Evolutionary conservation across 1,284 basidiomycete genomes (phyloP), one percentile per base, ranked within the genome.

Genomic region (Pseudozyma sp.): DNA sequence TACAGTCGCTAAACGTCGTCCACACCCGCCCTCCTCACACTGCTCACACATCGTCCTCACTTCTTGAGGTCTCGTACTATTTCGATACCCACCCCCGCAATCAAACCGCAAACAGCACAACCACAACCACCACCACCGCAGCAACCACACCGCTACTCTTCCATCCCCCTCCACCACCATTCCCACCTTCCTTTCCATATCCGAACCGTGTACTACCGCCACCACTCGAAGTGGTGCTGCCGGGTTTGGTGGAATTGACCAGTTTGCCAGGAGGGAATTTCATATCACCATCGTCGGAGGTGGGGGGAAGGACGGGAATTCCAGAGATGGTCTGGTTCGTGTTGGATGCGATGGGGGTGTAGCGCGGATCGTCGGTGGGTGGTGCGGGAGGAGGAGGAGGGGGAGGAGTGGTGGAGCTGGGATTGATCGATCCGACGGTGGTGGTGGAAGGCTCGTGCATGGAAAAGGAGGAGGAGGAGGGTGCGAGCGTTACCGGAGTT

Each of bases 361-460:
- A 30, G 0, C 54, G 54, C 13, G 29, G 11, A 33, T 55, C 54
- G 1, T 2, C 24, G 11, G 14, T 30, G 6, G 4, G 4, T 34
- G 35, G 24, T 30, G 13, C n/a, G 9, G 50, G 11, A 10, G 43
- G 43, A 1, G 53, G 50, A 0, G 35, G n/a, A 10, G 51, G 35
- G 46, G 34, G 16, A 55, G 33, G 14, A 30, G 62, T 19, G 1
- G 59, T 62, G 24, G 59, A 58, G 43, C 34, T 53, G 5, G 65
- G 59, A 30, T 50, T 57, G 19, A 68, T 29, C n/a, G 47, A 55
- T 11, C 58, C 65, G 17, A 34, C 54, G 1, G 54, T 62, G 1
- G 46, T 44, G 2, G 35, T 14, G 35, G 9, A 24, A 24, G 24
- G 24, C 24, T 24, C 24, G 24, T 24, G 24, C 24, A 24, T 24